Conservation (phyloP, 495 filamentous ascomycete species). For the Neurospora sp. region DNA sequence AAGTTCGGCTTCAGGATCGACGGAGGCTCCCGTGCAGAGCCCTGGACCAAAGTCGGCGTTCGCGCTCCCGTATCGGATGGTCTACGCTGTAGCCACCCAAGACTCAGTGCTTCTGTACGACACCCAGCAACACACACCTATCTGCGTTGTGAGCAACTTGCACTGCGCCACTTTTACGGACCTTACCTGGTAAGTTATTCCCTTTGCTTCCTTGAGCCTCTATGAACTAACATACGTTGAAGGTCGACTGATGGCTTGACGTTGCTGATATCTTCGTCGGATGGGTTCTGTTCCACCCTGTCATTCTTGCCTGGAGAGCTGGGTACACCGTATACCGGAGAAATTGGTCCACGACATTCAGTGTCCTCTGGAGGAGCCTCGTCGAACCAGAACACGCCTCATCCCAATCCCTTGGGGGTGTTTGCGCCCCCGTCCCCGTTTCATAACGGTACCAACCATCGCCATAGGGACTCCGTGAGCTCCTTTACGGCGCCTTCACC, state of each 20-base stretch:
- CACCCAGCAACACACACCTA: conserved; percentile 87
- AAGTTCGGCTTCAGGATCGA: conserved; percentile 27
- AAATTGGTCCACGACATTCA: conserved; percentile 41
- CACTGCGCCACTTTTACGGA: conserved; percentile 98
- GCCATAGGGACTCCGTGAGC: conserved; percentile 38
- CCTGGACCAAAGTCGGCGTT: conserved; percentile 62
- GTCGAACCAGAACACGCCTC: conserved; percentile 50
- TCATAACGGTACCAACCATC: conserved; percentile 31
- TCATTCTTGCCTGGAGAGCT: conserved; percentile 78
- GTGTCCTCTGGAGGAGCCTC: conserved; percentile 27
- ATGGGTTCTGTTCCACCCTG: conserved; percentile 92
- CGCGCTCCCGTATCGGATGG: conserved; percentile 78
- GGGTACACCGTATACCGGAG: conserved; percentile 71
- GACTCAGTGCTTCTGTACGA: conserved; percentile 96
- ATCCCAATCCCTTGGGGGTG: conserved; percentile 51
- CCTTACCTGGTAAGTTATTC: conserved; percentile 67
- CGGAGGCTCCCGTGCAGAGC: conserved; percentile 38
- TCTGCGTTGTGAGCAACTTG: conserved; percentile 89
- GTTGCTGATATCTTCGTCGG: conserved; percentile 89
- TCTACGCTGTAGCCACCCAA: conserved; percentile 95
- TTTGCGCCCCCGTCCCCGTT: conserved; percentile 51
- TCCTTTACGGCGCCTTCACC: conserved; percentile 49
- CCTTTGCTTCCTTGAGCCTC: neutral
- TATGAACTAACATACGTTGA: conserved; percentile 18
- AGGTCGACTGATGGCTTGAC: conserved; percentile 92